Percentiles rank a stretch among this genome's conserved stretches.
Conservation (phyloP, 2,329 filamentous ascomycete species). For the Esteya vermicola region DNA sequence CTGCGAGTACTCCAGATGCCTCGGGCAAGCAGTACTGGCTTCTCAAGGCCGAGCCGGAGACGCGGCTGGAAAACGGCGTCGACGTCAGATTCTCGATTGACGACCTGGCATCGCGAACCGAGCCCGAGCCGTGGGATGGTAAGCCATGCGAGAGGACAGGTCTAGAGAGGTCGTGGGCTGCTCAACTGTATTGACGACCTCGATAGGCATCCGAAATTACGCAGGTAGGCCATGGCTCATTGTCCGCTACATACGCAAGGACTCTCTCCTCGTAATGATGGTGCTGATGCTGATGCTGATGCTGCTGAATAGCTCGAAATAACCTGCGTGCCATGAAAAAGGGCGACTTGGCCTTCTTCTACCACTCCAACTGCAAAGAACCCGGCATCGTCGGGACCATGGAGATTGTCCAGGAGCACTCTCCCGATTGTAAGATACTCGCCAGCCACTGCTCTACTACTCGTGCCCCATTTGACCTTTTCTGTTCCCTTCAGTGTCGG, state of each 20-base stretch:
- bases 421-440: conserved; percentile 54
- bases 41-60: conserved; percentile 79
- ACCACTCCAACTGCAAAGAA: conserved; percentile 85
- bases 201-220: conserved; percentile 37
- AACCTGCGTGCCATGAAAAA: conserved; percentile 84
- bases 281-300: neutral
- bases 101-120: conserved; percentile 56
- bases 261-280: neutral
- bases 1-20: neutral
- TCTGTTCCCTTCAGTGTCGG: conserved; percentile 35
- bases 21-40: conserved; percentile 50
- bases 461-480: neutral
- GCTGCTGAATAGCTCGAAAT: conserved; percentile 78
- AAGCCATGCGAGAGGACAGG: too few species aligned
- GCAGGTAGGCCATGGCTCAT: conserved; percentile 18
- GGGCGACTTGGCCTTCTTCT: conserved; percentile 91
- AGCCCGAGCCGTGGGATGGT: conserved; percentile 89
- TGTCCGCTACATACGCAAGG: neutral
- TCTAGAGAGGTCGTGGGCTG: too few species aligned
- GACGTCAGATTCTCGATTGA: conserved; percentile 94
- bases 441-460: neutral
- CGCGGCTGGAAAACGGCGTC: conserved; percentile 69
- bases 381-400: conserved; percentile 79
- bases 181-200: too few species aligned
- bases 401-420: conserved; percentile 77